Evolutionary conservation across 1,284 basidiomycete genomes (phyloP), one percentile per base, ranked within the genome.

Genomic region (Tylopilus sp.): DNA sequence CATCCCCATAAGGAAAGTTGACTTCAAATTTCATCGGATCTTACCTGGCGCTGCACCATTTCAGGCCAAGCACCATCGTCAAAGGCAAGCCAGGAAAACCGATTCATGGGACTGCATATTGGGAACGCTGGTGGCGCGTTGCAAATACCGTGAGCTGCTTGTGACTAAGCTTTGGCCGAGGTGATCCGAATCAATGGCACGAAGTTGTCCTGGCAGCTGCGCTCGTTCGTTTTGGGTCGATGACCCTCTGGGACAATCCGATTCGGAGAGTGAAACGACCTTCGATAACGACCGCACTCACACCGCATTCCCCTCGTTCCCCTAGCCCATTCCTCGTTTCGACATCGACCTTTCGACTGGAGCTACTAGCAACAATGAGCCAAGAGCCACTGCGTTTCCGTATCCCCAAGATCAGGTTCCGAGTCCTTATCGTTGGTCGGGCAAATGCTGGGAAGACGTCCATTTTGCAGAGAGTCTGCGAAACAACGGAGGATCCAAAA

Each of bases 391-490:
- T 28, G 12, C 16, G 18, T n/a, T 44, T 36, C 36, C 16, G 5
- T 38, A 18, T 38, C 1, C 40, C 49, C 15, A 5, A 43, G 13
- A 3, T 51, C 31, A 31, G 13, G 11, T 43, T 51, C 25, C 36
- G 48, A 11, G 41, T 51, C 26, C 49, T 51, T 16, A 30, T 51
- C 31, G 31, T 49, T 8, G 44, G 48, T 6, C 18, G 44, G 18
- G 44, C 36, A 8, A 49, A 49, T 29, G 30, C 48, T 34, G 48
- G 48, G 13, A 51, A 51, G 23, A 51, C 48, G 4, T 34, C 48
- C 13, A 51, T 51, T 10, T 15, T 51, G 13, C 18, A 51, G 31
- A 28, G 41, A 35, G 37, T 51, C 19, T 51, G 49, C 4, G 48
- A 51, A 30, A 51, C 41, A 12, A 51, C 41, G 2, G 49, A 51